These are phyloP conservation scores for Cubamyces lactineus DNA, from an alignment of 768 basidiomycete genomes.

Conservation along the genomic window DNA sequence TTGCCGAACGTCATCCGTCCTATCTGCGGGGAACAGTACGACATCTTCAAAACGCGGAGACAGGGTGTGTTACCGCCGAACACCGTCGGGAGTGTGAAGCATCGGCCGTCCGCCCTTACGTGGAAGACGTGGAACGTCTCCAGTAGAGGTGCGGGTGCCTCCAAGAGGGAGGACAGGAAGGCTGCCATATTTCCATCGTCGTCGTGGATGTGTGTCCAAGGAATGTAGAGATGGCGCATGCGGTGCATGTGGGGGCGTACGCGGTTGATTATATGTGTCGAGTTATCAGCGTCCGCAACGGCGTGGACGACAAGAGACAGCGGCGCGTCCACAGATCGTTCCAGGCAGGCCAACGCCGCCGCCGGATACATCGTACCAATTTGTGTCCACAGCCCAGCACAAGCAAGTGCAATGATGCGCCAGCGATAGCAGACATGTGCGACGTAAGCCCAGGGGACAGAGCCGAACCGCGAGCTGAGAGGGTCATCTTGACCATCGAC, in stretches of 20 bases:
- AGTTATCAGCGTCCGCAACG: conserved; percentile 14
- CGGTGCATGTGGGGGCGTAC: conserved; percentile 28
- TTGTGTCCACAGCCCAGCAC: conserved; percentile 32
- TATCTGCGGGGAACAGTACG: conserved; percentile 26
- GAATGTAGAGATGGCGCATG: conserved; percentile 31
- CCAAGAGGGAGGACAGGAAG: conserved; percentile 25
- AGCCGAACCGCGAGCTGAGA: conserved; percentile 26
- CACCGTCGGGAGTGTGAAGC: conserved; percentile 28
- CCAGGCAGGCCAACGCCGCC: conserved; percentile 30
- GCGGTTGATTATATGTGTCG: conserved; percentile 26
- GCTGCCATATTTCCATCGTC: conserved; percentile 24
- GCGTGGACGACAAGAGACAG: conserved; percentile 29
- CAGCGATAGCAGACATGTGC: conserved; percentile 33
- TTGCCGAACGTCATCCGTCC: conserved; percentile 24
- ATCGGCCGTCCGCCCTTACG: conserved; percentile 21
- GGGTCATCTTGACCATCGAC: conserved; percentile 24
- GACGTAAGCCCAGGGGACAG: conserved; percentile 27
- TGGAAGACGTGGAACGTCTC: conserved; percentile 31
- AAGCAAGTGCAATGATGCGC: conserved; percentile 29
- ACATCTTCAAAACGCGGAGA: conserved; percentile 27
- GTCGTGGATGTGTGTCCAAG: conserved; percentile 26
- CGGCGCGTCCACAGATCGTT: conserved; percentile 32
- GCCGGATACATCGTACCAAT: conserved; percentile 32
- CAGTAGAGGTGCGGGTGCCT: conserved; percentile 27
- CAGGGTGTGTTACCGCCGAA: conserved; percentile 30